Evolutionary conservation across 805 yeast genomes (phyloP), one percentile per base, ranked within the genome.

Genomic region (Torulaspora gathmanii): DNA sequence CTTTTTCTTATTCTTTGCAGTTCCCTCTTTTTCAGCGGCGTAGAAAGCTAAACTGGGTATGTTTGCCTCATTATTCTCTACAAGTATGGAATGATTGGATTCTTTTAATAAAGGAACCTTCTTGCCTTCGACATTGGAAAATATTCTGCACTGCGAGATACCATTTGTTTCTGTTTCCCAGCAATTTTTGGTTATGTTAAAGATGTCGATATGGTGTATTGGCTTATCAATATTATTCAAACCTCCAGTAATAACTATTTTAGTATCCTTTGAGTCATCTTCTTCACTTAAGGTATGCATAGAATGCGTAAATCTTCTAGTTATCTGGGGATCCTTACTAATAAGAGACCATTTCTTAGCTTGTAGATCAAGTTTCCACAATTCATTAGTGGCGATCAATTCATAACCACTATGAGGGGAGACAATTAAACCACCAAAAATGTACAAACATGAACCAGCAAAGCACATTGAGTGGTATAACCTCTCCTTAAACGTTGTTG

Each of bases 351-450:
- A 85, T 9, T 61, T 60, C 41, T 68, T 70, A 3, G 74, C 65
- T 30, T 70, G 71, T 33, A 81, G 60, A 58, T 81, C 75, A 52
- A 82, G 78, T 53, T 74, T 74, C 91, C 93, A 86, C 20, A 83
- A 62, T 53, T 86, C 93, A 54, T 81, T 81, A 5, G 74, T 60
- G 0, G 86, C 78, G 10, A 61, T 57, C 12, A 74, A 50, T 38
- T 69, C 70, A 39, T 68, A 62, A 5, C 56, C 61, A 33, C 61
- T 59, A 28, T 63, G 61, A 23, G 66, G 63, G 35, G 70, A 67
- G 7, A 77, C 65, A 0, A 68, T 61, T 23, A 85, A 58, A 0
- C 95, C 95, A 23, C 95, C 93, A 57, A 74, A 79, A 2, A 83
- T 54, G 58, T 75, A 84, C 2, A 83, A 47, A 35, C 73, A 70